A percentile compares a stretch with the other conserved stretches of the same genome.
phyloP scores from a whole-genome alignment of 371 early-diverging fungal species.

The Thermomucor indicae-seudaticae region DNA sequence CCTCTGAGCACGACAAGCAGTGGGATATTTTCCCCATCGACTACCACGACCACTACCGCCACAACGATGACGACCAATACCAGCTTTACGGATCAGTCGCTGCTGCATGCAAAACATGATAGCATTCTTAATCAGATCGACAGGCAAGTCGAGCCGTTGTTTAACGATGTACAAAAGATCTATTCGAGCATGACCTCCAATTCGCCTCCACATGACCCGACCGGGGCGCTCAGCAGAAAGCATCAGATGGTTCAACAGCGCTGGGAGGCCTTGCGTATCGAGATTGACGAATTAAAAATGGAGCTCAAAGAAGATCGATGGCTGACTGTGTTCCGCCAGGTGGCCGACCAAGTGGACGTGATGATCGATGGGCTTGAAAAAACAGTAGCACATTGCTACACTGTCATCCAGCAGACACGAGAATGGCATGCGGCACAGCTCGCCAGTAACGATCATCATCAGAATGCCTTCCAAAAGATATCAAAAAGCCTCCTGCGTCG shows the following conservation, averaged over 20 bases:
- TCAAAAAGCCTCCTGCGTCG: conserved; percentile 16
- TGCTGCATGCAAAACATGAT: conserved; percentile 16
- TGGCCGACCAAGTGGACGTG: conserved; percentile 53
- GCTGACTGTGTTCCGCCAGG: conserved; percentile 57
- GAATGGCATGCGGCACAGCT: conserved; percentile 27
- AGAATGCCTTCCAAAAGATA: conserved; percentile 10
- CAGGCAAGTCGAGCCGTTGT: conserved; percentile 44
- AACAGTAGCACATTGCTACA: conserved; percentile 50
- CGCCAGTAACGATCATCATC: conserved; percentile 12
- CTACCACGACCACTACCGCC: conserved; percentile 9
- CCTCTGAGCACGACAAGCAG: conserved; percentile 11
- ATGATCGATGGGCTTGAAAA: conserved; percentile 62
- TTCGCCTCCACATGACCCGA: conserved; percentile 26
- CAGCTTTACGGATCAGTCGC: background rate
- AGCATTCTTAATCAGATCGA: conserved; percentile 39
- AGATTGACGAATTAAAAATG: conserved; percentile 49
- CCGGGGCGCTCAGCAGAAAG: conserved; percentile 29
- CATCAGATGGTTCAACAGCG: conserved; percentile 33
- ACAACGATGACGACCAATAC: conserved; percentile 1
- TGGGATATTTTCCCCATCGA: conserved; percentile 4
- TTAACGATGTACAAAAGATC: conserved; percentile 46
- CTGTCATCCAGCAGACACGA: conserved; percentile 40
- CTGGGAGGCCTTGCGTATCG: conserved; percentile 43
- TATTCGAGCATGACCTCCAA: conserved; percentile 41
- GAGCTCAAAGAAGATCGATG: conserved; percentile 63